Evolutionary conservation across 768 basidiomycete genomes (phyloP).

Genomic region (Lactarius evosmus): DNA sequence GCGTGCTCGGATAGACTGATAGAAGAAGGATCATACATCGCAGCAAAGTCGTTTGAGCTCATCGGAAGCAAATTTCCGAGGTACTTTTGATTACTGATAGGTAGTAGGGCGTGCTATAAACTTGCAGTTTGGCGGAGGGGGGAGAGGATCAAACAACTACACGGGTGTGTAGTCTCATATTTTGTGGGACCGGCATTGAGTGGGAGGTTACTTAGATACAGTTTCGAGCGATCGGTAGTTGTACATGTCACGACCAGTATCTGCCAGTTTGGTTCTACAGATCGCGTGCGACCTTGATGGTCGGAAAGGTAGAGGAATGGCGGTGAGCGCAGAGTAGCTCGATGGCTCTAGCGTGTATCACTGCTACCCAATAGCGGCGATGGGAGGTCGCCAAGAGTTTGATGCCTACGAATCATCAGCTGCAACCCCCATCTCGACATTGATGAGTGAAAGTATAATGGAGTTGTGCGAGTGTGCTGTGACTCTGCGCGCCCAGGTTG

Average conservation of each 20-base stretch:
- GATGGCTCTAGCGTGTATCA: neutral
- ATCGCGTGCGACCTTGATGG: slow-evolving; percentile 2
- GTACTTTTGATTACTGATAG: neutral
- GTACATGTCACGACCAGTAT: neutral
- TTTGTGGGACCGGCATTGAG: neutral
- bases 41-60: neutral
- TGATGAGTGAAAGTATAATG: too few species aligned
- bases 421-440: neutral
- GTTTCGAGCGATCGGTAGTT: neutral
- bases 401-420: slow-evolving; percentile 9
- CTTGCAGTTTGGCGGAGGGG: neutral
- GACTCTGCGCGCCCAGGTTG: neutral
- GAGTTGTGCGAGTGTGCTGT: neutral
- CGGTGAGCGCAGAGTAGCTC: neutral
- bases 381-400: neutral
- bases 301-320: neutral
- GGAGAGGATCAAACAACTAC: neutral
- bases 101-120: neutral
- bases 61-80: neutral
- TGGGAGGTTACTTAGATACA: neutral
- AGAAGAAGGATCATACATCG: neutral
- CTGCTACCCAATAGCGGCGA: neutral
- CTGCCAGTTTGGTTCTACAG: neutral
- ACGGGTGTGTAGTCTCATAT: neutral
- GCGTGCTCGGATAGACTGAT: neutral